Evolutionary conservation across 495 filamentous ascomycete genomes (phyloP), one percentile per base, ranked within the genome.

Genomic region (Sordaria brevicollis): DNA sequence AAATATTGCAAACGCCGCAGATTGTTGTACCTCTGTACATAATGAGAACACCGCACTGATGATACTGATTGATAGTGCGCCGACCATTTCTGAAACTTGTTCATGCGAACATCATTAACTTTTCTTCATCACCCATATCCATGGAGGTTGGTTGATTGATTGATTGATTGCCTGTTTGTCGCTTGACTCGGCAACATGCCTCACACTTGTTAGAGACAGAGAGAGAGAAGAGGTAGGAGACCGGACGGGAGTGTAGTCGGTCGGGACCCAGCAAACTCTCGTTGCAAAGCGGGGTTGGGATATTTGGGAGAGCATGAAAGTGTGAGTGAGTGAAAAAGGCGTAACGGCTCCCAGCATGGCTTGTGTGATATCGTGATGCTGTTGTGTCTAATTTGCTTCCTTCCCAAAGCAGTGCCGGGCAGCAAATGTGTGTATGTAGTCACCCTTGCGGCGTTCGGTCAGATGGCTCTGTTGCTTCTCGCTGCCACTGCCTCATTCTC

Each of bases 281-380:
- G 25, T 62, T 62, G n/a, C 49, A 62, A 62, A 62, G 49, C 49
- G 49, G 49, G 49, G 49, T 57, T 57, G 49, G 49, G 25, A 62
- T 15, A 62, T 2, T 62, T 37, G 36, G 10, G 5, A 37, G 34
- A 31, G 31, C 39, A 21, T n/a, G 33, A 31, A 25, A 31, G 29
- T 4, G 38, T 21, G n/a, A 37, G 21, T 33, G 17, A 68, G 39
- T 65, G 65, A 9, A 36, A 65, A 41, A 62, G 49, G 49, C 49
- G 49, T 62, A 8, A 31, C 73, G 73, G 73, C 71, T 72, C 57
- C 68, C 62, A 62, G 71, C 73, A 72, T 70, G 65, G 71, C 49
- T 66, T 70, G 67, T 74, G 73, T 69, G 73, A 71, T 73, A 68
- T 72, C 49, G 54, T 33, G 54, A 74, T 70, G 73, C 54, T 65